A percentile compares a stretch with the other conserved stretches of the same genome.
These are phyloP conservation scores for Syncephalastrum sp. DNA, from an alignment of 371 early-diverging fungal species.

Conservation along the genomic window DNA sequence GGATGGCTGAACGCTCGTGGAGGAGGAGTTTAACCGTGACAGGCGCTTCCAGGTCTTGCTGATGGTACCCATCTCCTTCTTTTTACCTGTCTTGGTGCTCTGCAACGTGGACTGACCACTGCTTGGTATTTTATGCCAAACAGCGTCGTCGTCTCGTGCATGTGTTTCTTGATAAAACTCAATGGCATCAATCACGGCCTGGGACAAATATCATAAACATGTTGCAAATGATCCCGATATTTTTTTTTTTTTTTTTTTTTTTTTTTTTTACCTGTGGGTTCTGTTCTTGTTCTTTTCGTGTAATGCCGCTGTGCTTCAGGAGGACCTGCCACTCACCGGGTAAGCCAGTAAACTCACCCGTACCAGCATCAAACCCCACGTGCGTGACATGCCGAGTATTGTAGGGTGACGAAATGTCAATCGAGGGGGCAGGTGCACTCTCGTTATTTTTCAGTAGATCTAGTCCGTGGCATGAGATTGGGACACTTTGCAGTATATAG, in stretches of 20 bases:
- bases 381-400: slow-evolving; percentile 96
- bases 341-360: slow-evolving; percentile 91
- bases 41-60: slow-evolving; percentile 2
- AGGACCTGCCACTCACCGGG: slow-evolving; percentile 92
- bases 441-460: no score
- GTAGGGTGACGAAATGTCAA: slow-evolving; percentile 89
- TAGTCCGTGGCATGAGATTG: no score
- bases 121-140: slow-evolving; percentile 85
- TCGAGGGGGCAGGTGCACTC: background rate
- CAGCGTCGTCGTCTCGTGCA: slow-evolving; percentile 64
- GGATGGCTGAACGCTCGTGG: no score
- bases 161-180: slow-evolving; percentile 83
- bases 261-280: slow-evolving; percentile 78
- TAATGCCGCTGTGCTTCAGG: slow-evolving; percentile 89
- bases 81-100: background rate
- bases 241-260: slow-evolving; percentile 18
- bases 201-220: no score
- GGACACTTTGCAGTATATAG: no score
- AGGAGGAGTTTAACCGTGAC: slow-evolving; percentile 1
- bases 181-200: slow-evolving; percentile 91
- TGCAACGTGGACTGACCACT: background rate
- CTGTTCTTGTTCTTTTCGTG: slow-evolving; percentile 90
- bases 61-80: background rate
- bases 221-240: background rate
- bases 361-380: slow-evolving; percentile 86